A percentile compares a stretch with the other conserved stretches of the same genome.
Conservation (phyloP, 2,329 filamentous ascomycete genomes). For the Cladorrhinum sp. region DNA sequence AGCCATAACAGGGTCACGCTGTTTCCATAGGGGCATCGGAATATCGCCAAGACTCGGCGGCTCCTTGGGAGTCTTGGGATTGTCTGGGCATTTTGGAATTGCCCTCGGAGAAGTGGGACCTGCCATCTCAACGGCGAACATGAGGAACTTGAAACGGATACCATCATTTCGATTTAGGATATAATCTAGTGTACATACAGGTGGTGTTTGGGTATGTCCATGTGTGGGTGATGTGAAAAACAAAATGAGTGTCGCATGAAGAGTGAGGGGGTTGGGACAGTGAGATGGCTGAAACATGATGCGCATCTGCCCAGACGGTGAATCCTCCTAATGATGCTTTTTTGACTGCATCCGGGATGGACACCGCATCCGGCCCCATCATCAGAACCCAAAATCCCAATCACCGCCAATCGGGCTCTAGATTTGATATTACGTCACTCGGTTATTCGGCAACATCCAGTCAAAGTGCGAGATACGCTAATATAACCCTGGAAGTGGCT, state of each 20-base stretch:
- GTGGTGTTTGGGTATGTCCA: too few relatives aligned
- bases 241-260: too few relatives aligned
- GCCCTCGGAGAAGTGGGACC: neutral
- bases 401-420: neutral
- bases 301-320: neutral
- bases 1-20: neutral
- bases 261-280: too few relatives aligned
- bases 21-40: neutral
- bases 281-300: neutral
- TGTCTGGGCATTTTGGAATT: slow-evolving; percentile 1
- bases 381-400: neutral
- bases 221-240: too few relatives aligned
- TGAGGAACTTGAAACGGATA: neutral
- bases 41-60: slow-evolving; percentile 15
- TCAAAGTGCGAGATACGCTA: neutral
- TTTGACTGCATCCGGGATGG: too few relatives aligned
- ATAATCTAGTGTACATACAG: neutral
- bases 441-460: neutral
- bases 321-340: neutral
- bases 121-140: neutral
- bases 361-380: too few relatives aligned
- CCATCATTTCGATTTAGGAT: neutral
- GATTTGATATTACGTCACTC: slow-evolving; percentile 1
- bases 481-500: neutral
- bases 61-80: slow-evolving; percentile 7